Conservation (phyloP, 441 rosid genomes). For the Arabidopsis hybrid region DNA sequence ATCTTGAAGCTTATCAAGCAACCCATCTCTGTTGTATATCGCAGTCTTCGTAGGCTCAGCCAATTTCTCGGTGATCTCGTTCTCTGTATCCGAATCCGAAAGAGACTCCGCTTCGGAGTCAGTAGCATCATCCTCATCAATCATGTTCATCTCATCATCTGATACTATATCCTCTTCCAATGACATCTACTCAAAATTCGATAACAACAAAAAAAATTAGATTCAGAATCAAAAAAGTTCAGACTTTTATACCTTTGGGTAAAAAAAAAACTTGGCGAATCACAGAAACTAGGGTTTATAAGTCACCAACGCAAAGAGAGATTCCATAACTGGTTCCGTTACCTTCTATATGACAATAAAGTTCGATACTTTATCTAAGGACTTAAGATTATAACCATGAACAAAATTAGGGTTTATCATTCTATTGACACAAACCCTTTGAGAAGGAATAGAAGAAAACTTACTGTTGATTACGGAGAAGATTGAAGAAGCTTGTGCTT, state of each 20-base stretch:
- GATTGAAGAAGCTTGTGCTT: constrained; percentile 24
- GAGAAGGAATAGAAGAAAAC: constrained; percentile 13
- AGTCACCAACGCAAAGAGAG: neutral
- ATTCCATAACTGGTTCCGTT: neutral
- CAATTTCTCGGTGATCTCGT: constrained; percentile 62
- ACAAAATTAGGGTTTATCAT: constrained; percentile 18
- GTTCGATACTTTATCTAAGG: constrained; percentile 8
- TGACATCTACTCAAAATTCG: constrained; percentile 38
- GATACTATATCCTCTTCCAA: constrained; percentile 48
- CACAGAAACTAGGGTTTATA: constrained; percentile 22
- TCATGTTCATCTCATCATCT: constrained; percentile 55
- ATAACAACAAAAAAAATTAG: neutral
- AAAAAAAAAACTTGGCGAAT: neutral
- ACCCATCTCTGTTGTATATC: constrained; percentile 64
- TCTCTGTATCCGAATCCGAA: constrained; percentile 62
- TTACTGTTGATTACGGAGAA: constrained; percentile 35
- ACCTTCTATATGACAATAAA: neutral
- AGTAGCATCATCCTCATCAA: constrained; percentile 48
- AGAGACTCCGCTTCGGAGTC: constrained; percentile 64
- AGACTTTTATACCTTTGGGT: neutral
- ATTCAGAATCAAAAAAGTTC: neutral
- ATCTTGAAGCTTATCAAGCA: constrained; percentile 78
- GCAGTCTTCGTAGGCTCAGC: constrained; percentile 66
- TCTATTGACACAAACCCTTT: neutral
- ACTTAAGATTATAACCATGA: neutral